Evolutionary conservation across 2,329 filamentous ascomycete genomes (phyloP).

Genomic region (Ambrosiella beaveri): DNA sequence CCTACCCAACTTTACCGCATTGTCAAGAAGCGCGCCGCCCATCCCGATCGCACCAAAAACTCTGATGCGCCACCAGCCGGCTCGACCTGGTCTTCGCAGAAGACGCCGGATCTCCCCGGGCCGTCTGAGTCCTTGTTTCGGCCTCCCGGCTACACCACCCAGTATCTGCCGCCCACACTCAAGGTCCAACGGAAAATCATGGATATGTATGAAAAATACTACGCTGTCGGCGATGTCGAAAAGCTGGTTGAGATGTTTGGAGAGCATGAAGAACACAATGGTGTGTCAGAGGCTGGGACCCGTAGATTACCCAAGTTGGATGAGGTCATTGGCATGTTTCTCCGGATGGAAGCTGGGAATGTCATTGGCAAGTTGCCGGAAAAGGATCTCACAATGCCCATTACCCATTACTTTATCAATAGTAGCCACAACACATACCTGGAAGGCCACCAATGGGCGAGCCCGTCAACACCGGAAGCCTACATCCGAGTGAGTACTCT

Average conservation of each 20-base stretch:
- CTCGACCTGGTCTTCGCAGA: background rate
- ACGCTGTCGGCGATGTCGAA: background rate
- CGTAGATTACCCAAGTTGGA: background rate
- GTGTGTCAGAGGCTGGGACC: background rate
- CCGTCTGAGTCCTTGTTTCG: background rate
- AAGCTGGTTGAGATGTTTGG: conserved; percentile 1
- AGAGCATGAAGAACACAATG: background rate
- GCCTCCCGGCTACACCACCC: background rate
- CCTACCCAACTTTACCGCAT: background rate
- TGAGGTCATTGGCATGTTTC: conserved; percentile 6
- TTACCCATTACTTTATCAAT: conserved; percentile 85
- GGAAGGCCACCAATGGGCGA: conserved; percentile 68
- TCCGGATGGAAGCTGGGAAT: conserved; percentile 15
- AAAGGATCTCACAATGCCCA: conserved; percentile 46
- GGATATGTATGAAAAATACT: conserved; percentile 1
- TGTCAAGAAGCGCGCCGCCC: background rate
- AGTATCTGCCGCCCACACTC: conserved; percentile 7
- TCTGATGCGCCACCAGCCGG: background rate
- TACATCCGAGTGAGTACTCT: conserved; percentile 50
- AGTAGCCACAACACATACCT: conserved; percentile 93
- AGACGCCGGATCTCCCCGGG: background rate
- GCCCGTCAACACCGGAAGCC: conserved; percentile 56
- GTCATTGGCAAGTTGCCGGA: conserved; percentile 25
- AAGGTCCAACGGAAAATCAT: conserved; percentile 7
- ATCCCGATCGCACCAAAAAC: background rate